phyloP scores from a whole-genome alignment of 129 eudicot species.

The Helianthus annuus region DNA sequence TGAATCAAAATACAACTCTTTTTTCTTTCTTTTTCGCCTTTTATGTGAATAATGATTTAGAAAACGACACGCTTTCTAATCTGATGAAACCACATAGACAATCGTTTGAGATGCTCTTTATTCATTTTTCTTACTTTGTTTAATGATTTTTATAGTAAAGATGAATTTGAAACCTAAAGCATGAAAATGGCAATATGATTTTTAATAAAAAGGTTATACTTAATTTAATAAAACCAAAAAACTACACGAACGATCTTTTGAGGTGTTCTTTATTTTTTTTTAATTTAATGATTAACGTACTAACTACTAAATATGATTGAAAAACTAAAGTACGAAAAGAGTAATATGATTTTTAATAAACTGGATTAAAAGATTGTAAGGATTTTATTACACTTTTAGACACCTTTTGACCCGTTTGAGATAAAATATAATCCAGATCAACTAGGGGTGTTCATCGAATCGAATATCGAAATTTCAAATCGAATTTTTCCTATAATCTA shows the following conservation, averaged over 20 bases:
- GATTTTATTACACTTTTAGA: neutral
- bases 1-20: neutral
- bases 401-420: neutral
- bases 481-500: too few species aligned
- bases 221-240: too few species aligned
- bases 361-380: neutral
- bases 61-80: neutral
- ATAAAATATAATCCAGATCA: neutral
- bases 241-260: neutral
- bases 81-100: neutral
- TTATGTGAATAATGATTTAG: neutral
- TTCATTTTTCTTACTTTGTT: neutral
- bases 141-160: too few species aligned
- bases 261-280: neutral
- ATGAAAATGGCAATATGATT: too few species aligned
- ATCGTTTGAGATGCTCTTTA: neutral
- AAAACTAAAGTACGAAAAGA: neutral
- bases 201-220: too few species aligned
- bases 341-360: neutral
- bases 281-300: neutral
- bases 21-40: neutral
- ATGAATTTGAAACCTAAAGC: too few species aligned
- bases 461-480: too few species aligned
- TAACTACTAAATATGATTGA: neutral
- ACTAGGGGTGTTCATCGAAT: neutral